Base-by-base conservation (phyloP, 2,329 filamentous ascomycete genomes). In the Fusarium sp. region DNA sequence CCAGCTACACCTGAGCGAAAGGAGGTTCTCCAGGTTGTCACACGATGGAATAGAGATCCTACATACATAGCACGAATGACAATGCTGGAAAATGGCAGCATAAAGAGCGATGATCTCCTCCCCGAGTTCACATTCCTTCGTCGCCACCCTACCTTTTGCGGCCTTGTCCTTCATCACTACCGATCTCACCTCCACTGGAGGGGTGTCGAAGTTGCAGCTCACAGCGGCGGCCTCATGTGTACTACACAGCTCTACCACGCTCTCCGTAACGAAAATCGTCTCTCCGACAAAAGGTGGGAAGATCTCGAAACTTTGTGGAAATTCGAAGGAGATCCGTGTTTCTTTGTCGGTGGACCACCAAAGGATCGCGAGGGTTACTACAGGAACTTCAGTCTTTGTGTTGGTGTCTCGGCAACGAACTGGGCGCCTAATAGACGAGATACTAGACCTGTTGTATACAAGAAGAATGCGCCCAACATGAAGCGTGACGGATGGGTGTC, bases 231-330 rank as follows among this genome's bases (percentile, higher is more conserved):
- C 6, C 32, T 76, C 2, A 61, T 76, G 65, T 32, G 16, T 20
- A 63, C 47, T 0, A 54, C 63, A 4, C 71, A 76, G 56, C 53
- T 76, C 6, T 75, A 75, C 18, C 69, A 75, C 6, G 74, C 74
- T 18, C 67, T 76, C 2, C 67, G 37, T 6, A 52, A 70, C 14
- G 72, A 75, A 48, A 48, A 57, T 1, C 58, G 72, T 1, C 53
- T 76, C 8, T 7, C 53, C 0, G 7, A 62, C 0, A 27, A 46
- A 4, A 45, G 24, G 1, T 75, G 70, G 74, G 61, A 71, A 4
- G 70, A 74, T 18, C 45, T 72, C 1, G 61, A 69, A 6, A 53
- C 51, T 0, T 42, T 74, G 2, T 69, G 66, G 56, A 29, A 45
- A 25, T 56, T 62, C 13, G 73, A 77, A 32, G 71, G 71, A 0